Conservation (phyloP, 148 eudicot genomes). For the Fallopia convolvulus region DNA sequence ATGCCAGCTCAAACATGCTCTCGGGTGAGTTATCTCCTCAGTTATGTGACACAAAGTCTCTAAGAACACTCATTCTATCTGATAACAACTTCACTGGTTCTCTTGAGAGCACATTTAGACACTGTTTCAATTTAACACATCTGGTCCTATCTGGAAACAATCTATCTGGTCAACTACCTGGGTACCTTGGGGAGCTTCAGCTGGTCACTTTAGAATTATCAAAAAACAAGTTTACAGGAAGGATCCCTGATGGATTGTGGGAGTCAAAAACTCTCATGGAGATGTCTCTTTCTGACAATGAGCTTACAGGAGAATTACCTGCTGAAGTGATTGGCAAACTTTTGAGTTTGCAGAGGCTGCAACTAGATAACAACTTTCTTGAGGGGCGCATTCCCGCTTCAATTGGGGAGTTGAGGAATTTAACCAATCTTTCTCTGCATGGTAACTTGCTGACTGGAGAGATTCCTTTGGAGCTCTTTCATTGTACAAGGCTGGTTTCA, state of each 20-base stretch:
- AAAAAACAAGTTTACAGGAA: conserved; percentile 57
- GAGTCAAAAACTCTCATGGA: conserved; percentile 70
- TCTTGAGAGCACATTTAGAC: conserved; percentile 43
- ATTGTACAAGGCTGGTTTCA: conserved; percentile 65
- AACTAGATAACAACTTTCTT: conserved; percentile 61
- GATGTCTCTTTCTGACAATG: conserved; percentile 48
- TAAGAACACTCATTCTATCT: conserved; percentile 39
- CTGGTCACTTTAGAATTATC: conserved; percentile 60
- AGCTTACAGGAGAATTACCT: conserved; percentile 57
- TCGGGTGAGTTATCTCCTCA: conserved; percentile 60
- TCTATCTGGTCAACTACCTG: conserved; percentile 70
- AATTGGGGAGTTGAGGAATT: conserved; percentile 58
- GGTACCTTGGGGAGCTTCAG: conserved; percentile 61
- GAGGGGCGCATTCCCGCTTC: conserved; percentile 62
- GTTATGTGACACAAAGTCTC: conserved; percentile 41
- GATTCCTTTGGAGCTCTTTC: conserved; percentile 61
- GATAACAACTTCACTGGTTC: conserved; percentile 67
- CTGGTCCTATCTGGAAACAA: conserved; percentile 59
- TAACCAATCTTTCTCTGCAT: conserved; percentile 74
- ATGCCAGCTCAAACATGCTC: conserved; percentile 55
- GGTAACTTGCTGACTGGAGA: conserved; percentile 66
- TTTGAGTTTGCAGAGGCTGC: conserved; percentile 54
- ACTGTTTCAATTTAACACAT: conserved; percentile 45
- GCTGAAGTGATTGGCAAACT: conserved; percentile 34
- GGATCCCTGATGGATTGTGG: conserved; percentile 60